Conservation (phyloP, 176 grass and related monocot genomes). For the Cenchrus americanus region DNA sequence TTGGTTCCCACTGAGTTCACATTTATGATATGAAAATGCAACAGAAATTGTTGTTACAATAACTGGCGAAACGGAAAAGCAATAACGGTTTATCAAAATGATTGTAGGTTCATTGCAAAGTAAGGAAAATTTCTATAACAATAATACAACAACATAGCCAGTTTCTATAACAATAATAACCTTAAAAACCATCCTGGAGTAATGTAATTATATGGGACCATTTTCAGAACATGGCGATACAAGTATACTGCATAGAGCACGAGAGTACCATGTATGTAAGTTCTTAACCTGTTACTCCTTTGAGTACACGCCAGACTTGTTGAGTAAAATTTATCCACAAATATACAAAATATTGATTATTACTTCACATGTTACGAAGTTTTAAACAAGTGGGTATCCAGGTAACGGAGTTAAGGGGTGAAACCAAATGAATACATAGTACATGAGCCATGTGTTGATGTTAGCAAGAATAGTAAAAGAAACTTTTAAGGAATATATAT, state of each 20-base stretch:
- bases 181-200: background rate
- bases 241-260: background rate
- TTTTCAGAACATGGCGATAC: background rate
- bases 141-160: background rate
- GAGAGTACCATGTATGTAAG: background rate
- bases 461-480: background rate
- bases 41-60: background rate
- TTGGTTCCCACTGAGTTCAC: background rate
- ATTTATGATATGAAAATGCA: background rate
- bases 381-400: background rate
- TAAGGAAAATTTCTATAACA: background rate
- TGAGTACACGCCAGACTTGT: background rate
- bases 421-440: background rate
- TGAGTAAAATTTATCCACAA: background rate
- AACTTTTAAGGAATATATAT: background rate
- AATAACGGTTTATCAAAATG: background rate
- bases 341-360: background rate
- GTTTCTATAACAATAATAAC: background rate
- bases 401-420: background rate
- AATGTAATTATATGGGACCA: conserved; percentile 19
- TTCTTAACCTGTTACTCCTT: background rate
- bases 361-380: background rate
- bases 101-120: background rate
- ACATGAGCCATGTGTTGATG: background rate
- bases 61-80: background rate